These are phyloP conservation scores for Mucor piriformis DNA, from an alignment of 371 early-diverging fungal genomes.

Conservation along the genomic window DNA sequence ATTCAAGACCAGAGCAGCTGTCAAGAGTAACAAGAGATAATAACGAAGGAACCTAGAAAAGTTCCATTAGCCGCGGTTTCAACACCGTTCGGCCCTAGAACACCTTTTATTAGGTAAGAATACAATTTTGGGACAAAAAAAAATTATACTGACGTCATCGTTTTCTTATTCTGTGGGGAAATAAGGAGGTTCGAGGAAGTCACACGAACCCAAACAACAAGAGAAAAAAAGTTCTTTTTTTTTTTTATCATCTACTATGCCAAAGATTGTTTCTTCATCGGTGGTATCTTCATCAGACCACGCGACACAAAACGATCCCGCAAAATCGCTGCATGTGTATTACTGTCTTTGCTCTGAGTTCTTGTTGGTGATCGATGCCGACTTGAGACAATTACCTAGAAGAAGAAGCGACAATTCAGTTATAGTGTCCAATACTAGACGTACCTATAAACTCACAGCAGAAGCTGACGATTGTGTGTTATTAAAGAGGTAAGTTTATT, in stretches of 20 bases:
- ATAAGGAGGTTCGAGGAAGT: no score
- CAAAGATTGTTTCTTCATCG: conserved; percentile 68
- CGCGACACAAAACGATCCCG: conserved; percentile 35
- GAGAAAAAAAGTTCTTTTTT: not conserved
- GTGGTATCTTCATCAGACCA: conserved; percentile 69
- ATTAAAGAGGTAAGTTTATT: conserved; percentile 46
- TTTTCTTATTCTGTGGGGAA: no score
- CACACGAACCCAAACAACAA: no score
- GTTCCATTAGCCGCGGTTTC: no score
- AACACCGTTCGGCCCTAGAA: no score
- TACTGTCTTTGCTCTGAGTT: conserved; percentile 80
- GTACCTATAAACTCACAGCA: conserved; percentile 67
- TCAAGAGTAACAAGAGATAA: no score
- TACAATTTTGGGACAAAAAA: no score
- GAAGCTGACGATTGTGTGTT: conserved; percentile 47
- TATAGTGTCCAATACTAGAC: conserved; percentile 62
- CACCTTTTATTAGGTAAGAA: no score
- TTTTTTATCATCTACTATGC: conserved; percentile 41
- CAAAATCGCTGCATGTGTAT: conserved; percentile 62
- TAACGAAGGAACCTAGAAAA: no score
- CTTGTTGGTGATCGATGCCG: conserved; percentile 67
- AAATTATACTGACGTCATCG: no score
- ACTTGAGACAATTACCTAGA: conserved; percentile 61
- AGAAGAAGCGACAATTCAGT: conserved; percentile 67
- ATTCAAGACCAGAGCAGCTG: no score